phyloP scores from a whole-genome alignment of 495 filamentous ascomycete species.

The Penicillium turbatum region DNA sequence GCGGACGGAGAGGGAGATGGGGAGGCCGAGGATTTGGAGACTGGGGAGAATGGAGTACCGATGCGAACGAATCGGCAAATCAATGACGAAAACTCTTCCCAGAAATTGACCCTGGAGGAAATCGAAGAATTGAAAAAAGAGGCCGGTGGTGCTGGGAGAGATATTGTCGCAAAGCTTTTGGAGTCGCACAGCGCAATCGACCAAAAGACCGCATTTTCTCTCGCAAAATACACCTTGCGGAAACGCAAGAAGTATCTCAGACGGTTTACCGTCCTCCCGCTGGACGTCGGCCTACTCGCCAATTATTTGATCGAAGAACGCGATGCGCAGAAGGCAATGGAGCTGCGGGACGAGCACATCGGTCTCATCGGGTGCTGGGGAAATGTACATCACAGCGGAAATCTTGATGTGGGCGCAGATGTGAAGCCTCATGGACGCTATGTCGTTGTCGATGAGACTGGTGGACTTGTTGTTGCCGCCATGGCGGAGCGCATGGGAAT shows the following conservation, averaged over 20 bases:
- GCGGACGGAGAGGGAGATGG: constrained; percentile 52
- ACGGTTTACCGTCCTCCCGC: constrained; percentile 74
- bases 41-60: constrained; percentile 54
- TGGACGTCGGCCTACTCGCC: constrained; percentile 71
- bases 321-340: constrained; percentile 76
- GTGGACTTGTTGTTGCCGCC: constrained; percentile 78
- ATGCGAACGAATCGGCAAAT: constrained; percentile 76
- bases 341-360: constrained; percentile 81
- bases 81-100: constrained; percentile 74
- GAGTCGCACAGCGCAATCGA: constrained; percentile 79
- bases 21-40: constrained; percentile 46
- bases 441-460: constrained; percentile 86
- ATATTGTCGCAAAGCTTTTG: constrained; percentile 82
- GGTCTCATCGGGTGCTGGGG: constrained; percentile 64
- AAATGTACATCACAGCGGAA: constrained; percentile 54
- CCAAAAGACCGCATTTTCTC: constrained; percentile 88
- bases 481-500: constrained; percentile 91
- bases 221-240: constrained; percentile 90
- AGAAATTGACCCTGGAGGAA: constrained; percentile 76
- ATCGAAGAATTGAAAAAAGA: constrained; percentile 88
- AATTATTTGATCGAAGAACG: constrained; percentile 71
- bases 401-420: constrained; percentile 26
- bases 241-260: constrained; percentile 92
- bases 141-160: constrained; percentile 72
- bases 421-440: constrained; percentile 64